Conservation (phyloP, 768 basidiomycete genomes). For the Kwoniella pini region DNA sequence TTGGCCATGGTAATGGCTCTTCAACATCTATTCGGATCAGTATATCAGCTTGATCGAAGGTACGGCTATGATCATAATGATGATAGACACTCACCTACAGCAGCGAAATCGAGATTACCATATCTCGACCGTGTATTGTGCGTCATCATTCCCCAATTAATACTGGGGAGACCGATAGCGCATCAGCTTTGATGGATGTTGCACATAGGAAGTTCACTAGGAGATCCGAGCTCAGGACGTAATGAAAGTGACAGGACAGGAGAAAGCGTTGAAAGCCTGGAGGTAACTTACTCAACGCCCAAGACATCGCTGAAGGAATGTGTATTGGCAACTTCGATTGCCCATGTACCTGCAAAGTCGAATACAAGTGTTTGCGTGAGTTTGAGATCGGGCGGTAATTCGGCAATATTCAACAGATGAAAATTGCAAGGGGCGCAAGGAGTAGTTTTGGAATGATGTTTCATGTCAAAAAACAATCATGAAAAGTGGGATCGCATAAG, state of each 20-base stretch:
- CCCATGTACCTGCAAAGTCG: conserved; percentile 33
- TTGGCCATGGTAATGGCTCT: conserved; percentile 33
- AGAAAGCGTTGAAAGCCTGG: too few relatives aligned
- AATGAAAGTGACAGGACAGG: too few relatives aligned
- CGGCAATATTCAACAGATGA: too few relatives aligned
- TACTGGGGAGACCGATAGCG: conserved; percentile 11
- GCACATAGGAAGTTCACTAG: neutral
- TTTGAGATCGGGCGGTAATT: neutral
- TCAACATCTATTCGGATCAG: conserved; percentile 30
- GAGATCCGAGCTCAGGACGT: too few relatives aligned
- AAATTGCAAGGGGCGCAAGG: neutral
- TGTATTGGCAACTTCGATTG: conserved; percentile 29
- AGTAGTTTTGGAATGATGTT: neutral
- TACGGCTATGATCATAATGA: neutral
- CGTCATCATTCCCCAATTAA: conserved; percentile 32
- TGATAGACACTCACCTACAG: conserved; percentile 26
- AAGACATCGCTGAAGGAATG: conserved; percentile 37
- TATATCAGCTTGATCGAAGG: neutral
- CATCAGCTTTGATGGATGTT: neutral
- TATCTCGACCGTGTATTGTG: conserved; percentile 7
- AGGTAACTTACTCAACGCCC: conserved; percentile 39
- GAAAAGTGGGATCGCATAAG: neutral
- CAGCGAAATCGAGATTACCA: conserved; percentile 46
- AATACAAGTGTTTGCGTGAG: neutral
- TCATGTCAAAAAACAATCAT: neutral